Evolutionary conservation across 305 asterid species (phyloP), one percentile per base, ranked within the genome.

Genomic region (Solanum hybrid): DNA sequence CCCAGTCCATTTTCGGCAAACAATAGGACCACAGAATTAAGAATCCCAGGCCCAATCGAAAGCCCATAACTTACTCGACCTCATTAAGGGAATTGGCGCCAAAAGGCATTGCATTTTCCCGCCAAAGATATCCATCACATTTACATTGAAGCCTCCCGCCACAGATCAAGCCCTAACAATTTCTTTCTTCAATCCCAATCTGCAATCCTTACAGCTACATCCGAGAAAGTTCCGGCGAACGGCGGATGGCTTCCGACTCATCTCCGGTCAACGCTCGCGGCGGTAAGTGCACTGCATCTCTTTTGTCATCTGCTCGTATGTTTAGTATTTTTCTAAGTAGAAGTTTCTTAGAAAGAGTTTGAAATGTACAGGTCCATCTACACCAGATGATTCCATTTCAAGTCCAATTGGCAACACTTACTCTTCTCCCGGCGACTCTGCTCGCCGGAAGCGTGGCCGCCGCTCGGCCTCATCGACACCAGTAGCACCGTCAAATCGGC

Each of bases 371-470:
- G 99, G 93, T 73, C 96, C 96, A 2, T 92, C 96, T 1, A 96
- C 99, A 37, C 98, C 98, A 2, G 97, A 95, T 90, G 95, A 93
- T 37, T 92, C 93, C 83, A 93, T 90, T 4, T 92, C 98, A 86
- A 97, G 98, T 79, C 99, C 99, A 87, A 94, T 97, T 73, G 96
- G 93, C n/a, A 96, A 97, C 95, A 95, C 98, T 1, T 90, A 89
- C 78, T 97, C 99, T 13, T 92, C 98, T 4, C 98, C 98, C 0
- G 98, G 97, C 7, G 91, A 92, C 15, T 51, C 91, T 7, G 70
- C 92, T 92, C 97, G 96, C 76, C 95, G 93, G 68, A 96, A 92
- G 51, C 97, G 99, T 6, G 94, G 92, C 89, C 97, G 97, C 51
- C 91, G 90, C 6, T 91, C 99, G 24, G 45, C 90, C 38, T 36